Percentiles rank a stretch among this genome's conserved stretches.
phyloP scores from a whole-genome alignment of 306 rosid genomes.

The apple (Malus domestica) region DNA sequence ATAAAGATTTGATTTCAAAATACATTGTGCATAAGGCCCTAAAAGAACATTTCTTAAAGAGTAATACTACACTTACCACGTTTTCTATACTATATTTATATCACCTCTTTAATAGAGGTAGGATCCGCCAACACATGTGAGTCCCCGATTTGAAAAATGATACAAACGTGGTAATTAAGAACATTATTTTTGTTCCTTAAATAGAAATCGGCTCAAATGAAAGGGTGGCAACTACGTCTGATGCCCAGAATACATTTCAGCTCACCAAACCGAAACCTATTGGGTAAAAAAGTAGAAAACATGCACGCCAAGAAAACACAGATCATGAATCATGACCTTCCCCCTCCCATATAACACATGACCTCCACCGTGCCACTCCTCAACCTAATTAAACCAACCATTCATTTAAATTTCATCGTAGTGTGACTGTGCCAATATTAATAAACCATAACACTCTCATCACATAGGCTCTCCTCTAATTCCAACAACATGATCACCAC shows the following conservation, averaged over 20 bases:
- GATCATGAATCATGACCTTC: not conserved
- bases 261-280: conserved; percentile 65
- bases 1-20: too few species aligned
- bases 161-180: too few species aligned
- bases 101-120: too few species aligned
- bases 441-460: not conserved
- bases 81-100: too few species aligned
- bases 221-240: not conserved
- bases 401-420: not conserved
- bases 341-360: conserved; percentile 28
- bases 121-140: too few species aligned
- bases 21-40: too few species aligned
- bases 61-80: too few species aligned
- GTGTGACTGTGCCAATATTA: not conserved
- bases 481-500: conserved; percentile 29
- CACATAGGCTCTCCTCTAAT: conserved; percentile 15
- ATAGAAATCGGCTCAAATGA: too few species aligned
- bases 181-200: too few species aligned
- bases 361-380: not conserved
- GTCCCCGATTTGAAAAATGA: too few species aligned
- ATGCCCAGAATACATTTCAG: conserved; percentile 33
- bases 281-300: conserved; percentile 3
- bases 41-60: too few species aligned
- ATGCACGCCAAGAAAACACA: conserved; percentile 53
- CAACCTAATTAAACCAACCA: not conserved